Conservation (phyloP, 176 grass and related monocot species). For the Oryza punctata region DNA sequence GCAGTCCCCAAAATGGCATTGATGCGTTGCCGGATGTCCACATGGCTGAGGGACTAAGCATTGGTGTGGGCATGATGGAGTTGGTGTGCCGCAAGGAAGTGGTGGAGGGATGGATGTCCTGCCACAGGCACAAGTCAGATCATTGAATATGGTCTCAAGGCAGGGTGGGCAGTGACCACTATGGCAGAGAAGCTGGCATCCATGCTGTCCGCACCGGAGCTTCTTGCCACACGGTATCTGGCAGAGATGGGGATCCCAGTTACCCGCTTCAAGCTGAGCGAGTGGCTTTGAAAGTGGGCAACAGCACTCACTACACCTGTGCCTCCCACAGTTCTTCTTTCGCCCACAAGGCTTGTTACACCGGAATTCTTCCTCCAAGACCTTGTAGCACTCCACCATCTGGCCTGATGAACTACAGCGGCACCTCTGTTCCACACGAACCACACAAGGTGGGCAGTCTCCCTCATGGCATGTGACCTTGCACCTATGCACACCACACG, state of each 20-base stretch:
- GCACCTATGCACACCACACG: constrained; percentile 72
- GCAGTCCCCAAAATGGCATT: constrained; percentile 91
- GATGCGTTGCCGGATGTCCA: constrained; percentile 68
- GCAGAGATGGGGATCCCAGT: constrained; percentile 86
- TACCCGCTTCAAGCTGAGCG: constrained; percentile 29
- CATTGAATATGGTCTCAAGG: constrained; percentile 85
- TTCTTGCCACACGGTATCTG: constrained; percentile 86
- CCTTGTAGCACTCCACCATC: constrained; percentile 77
- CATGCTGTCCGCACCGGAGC: constrained; percentile 81
- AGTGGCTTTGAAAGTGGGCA: constrained; percentile 60
- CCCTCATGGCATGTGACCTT: constrained; percentile 81
- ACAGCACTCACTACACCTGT: constrained; percentile 81
- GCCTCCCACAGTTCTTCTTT: constrained; percentile 96
- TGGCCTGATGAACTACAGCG: constrained; percentile 66
- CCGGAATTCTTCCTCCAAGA: constrained; percentile 49
- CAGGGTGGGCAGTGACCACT: constrained; percentile 83
- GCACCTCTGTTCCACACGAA: constrained; percentile 75
- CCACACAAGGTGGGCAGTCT: constrained; percentile 66
- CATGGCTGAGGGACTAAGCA: constrained; percentile 77
- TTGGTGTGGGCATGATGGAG: constrained; percentile 71
- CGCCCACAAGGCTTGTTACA: constrained; percentile 79
- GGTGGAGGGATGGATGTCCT: constrained; percentile 80
- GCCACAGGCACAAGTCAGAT: constrained; percentile 86
- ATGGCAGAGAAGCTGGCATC: constrained; percentile 82
- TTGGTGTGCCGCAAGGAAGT: constrained; percentile 73